These are phyloP conservation scores for Cystobasidium onofrii DNA, from an alignment of 768 basidiomycete genomes.

Conservation along the genomic window DNA sequence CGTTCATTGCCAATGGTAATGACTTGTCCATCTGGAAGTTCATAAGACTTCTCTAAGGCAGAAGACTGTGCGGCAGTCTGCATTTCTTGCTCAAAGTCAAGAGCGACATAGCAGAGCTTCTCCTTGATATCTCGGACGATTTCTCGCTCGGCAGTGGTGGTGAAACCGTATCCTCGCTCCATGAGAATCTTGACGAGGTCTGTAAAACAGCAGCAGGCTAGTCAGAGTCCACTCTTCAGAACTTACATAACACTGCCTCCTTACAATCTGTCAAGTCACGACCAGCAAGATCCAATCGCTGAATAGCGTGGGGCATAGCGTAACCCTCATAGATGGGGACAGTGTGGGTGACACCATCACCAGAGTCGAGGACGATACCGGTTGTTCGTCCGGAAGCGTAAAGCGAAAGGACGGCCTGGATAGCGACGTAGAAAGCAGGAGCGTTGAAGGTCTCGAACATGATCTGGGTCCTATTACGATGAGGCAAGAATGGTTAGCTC, in stretches of 20 bases:
- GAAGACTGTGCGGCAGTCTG: conserved; percentile 83
- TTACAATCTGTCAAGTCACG: conserved; percentile 70
- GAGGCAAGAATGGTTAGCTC: background rate
- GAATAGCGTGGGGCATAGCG: conserved; percentile 83
- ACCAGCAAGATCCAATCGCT: conserved; percentile 82
- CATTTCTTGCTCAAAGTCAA: conserved; percentile 89
- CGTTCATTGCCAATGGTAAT: conserved; percentile 92
- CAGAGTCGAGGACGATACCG: conserved; percentile 86
- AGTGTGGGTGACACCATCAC: conserved; percentile 91
- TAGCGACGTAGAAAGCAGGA: conserved; percentile 82
- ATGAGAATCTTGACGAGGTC: conserved; percentile 72
- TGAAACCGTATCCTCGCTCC: conserved; percentile 90
- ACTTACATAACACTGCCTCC: conserved; percentile 2
- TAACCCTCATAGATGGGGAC: conserved; percentile 96
- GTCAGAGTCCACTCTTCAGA: too few species aligned
- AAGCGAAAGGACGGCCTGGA: conserved; percentile 81
- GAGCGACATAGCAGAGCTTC: conserved; percentile 89
- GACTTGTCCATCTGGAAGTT: conserved; percentile 85
- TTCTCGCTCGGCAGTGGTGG: conserved; percentile 60
- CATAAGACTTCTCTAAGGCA: conserved; percentile 84
- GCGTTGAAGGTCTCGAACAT: conserved; percentile 95
- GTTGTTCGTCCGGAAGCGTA: conserved; percentile 94
- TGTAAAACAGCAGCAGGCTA: background rate
- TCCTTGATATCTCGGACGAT: conserved; percentile 96
- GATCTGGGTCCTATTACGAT: conserved; percentile 59